These are phyloP conservation scores for Candida sanyiensis DNA, from an alignment of 805 yeast genomes.

Conservation along the genomic window DNA sequence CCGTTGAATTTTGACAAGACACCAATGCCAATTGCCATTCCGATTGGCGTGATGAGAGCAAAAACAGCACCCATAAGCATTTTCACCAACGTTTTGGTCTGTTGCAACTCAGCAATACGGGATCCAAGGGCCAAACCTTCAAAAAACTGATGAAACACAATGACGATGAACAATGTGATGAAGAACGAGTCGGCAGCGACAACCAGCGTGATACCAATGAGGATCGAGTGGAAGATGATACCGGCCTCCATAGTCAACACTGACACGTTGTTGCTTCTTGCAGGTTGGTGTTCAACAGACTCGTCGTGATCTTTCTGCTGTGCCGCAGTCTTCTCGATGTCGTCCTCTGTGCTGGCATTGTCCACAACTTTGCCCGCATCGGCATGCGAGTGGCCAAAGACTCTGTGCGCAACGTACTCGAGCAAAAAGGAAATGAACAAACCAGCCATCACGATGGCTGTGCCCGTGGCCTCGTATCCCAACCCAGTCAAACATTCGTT, in stretches of 20 bases:
- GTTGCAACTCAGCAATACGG: conserved; percentile 47
- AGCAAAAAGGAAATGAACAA: conserved; percentile 15
- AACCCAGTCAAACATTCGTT: conserved; percentile 16
- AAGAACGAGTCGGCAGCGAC: conserved; percentile 67
- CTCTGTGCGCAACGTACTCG: conserved; percentile 15
- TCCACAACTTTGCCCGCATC: neutral
- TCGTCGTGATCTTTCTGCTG: conserved; percentile 4
- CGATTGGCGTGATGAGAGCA: conserved; percentile 60
- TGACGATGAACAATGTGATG: conserved; percentile 56
- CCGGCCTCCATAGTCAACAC: conserved; percentile 66
- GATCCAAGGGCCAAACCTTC: conserved; percentile 86
- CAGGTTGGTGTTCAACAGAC: neutral
- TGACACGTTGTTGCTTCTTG: conserved; percentile 13
- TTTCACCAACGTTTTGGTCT: conserved; percentile 38
- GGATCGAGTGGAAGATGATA: conserved; percentile 71
- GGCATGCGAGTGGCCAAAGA: conserved; percentile 1
- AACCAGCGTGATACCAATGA: conserved; percentile 71
- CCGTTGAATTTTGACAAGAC: conserved; percentile 56
- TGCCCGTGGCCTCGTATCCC: conserved; percentile 16
- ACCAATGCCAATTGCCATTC: conserved; percentile 73
- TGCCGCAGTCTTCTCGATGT: conserved; percentile 2
- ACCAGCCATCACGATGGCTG: conserved; percentile 20
- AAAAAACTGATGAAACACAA: conserved; percentile 68
- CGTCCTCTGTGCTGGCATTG: neutral
- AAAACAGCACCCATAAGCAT: conserved; percentile 45